Base-by-base conservation (phyloP, 2,329 filamentous ascomycete genomes). In the Cercospora janseana region DNA sequence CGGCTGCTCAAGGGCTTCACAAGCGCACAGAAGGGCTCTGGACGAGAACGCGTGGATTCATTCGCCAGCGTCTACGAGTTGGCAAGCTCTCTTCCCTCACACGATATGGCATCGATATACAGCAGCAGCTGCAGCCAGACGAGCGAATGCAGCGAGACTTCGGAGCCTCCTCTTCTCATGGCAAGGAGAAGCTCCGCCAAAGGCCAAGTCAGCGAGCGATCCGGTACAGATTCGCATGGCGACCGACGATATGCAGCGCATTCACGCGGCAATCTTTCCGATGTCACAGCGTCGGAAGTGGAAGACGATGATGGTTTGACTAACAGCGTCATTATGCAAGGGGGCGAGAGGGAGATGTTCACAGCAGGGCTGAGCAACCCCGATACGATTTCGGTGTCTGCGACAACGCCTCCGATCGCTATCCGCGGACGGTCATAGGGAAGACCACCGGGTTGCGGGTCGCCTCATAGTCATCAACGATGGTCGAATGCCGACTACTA, bases 11-110 rank as follows among this genome's bases (percentile, higher is more conserved):
- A 18, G 2, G 44, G 31, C 2, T 46, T 46, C 31, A 38, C 20
- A 21, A 23, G 8, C 2, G 18, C 7, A 20, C 20, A 5, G 3
- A 31, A 31, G 40, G 27, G 31, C 15, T 13, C 34, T 2, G 20
- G 43, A 18, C 15, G 31, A 28, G 44, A 27, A 7, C 44, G 44
- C 31, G 31, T 35, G 7, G 44, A 46, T 35, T 46, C 44, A 4
- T 46, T 46, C 32, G 38, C 26, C 6, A 46, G 44, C 31, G 44
- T 46, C 5, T 38, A 46, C 23, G 44, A 46, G 9, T 26, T 46
- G 31, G 44, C 31, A 7, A 28, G 31, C 6, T 46, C 44, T 9
- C 12, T 46, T 8, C 44, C 44, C 4, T 26, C 31, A 16, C 44
- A 46, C 28, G 27, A 37, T 24, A 46, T 15, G 18, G 44, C 44